Base-by-base conservation (phyloP, 2,329 filamentous ascomycete species). In the Nothophoma quercina region DNA sequence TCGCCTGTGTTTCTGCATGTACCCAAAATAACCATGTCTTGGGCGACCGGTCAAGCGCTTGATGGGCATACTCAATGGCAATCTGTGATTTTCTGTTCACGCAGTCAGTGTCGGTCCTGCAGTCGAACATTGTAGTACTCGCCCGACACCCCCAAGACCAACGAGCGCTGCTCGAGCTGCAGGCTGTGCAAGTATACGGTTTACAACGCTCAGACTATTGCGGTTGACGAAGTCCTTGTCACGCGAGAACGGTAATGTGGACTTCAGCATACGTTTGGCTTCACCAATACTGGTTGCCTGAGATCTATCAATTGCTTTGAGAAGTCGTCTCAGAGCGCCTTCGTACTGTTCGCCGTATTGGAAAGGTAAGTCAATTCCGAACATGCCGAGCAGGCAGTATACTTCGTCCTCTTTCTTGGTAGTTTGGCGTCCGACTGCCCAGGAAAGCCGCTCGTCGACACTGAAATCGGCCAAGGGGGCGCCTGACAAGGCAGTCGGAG, bases 161-260 rank as follows among this genome's bases (percentile, higher is more conserved):
- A 62, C 54, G 5, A 65, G 36, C 26, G 63, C 59, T 26, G 50
- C 40, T 28, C 56, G 41, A 4, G 18, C 39, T 26, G 50, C 52
- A 29, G 41, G 39, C 12, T 5, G 16, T 28, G 42, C 13, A 36
- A 32, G 54, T 18, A 54, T 30, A 18, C 26, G 28, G 0, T 18
- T 25, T 23, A 51, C 26, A 15, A 23, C 48, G 7, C 6, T 18
- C 5, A 66, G 36, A 5, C 42, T 52, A 0, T 45, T 35, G 18
- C 67, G 60, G 4, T 63, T 54, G 9, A 71, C 42, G 35, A 70
- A 71, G 26, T 69, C 51, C 2, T 44, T 22, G 22, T 69, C 67
- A 8, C 43, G 60, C 7, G 26, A 29, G 29, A 68, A 69, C 7
- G 48, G 56, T 1, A 49, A 19, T 0, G 10, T 49, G 7, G 39